phyloP scores from a whole-genome alignment of 2,329 filamentous ascomycete genomes.

The Hypoxylon sp. region DNA sequence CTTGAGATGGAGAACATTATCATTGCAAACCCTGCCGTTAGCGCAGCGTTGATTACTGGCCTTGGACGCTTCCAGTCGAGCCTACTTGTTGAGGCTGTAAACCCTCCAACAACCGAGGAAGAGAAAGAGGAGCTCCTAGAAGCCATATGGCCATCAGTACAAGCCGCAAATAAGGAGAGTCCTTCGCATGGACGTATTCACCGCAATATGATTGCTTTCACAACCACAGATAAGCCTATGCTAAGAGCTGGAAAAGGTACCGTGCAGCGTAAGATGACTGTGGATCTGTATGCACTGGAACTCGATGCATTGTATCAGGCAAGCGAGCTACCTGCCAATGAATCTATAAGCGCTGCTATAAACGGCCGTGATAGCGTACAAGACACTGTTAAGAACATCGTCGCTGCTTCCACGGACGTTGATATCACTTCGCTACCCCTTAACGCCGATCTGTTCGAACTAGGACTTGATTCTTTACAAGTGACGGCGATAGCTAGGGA shows the following conservation, averaged over 20 bases:
- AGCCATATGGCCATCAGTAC: conserved; percentile 1
- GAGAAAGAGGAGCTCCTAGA: neutral
- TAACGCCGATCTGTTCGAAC: conserved; percentile 41
- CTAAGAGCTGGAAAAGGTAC: conserved; percentile 56
- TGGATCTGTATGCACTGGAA: conserved; percentile 52
- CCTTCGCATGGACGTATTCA: conserved; percentile 43
- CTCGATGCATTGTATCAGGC: conserved; percentile 54
- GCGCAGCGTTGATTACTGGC: conserved; percentile 55
- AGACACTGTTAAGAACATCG: conserved; percentile 29
- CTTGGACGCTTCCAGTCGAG: conserved; percentile 48
- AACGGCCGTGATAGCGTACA: conserved; percentile 9
- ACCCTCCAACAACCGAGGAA: conserved; percentile 4
- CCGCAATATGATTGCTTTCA: conserved; percentile 52
- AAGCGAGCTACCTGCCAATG: conserved; percentile 7
- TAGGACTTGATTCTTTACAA: conserved; percentile 47
- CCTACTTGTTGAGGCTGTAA: conserved; percentile 48
- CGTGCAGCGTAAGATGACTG: conserved; percentile 50
- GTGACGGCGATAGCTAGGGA: conserved; percentile 28
- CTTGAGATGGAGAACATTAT: conserved; percentile 56
- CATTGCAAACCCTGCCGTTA: conserved; percentile 50
- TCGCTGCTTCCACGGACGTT: conserved; percentile 36
- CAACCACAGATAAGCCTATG: conserved; percentile 53
- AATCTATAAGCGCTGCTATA: neutral
- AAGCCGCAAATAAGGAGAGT: conserved; percentile 17
- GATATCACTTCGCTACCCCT: conserved; percentile 16